phyloP scores from a whole-genome alignment of 106 monocot genomes.

The Phalaenopsis aphrodite region DNA sequence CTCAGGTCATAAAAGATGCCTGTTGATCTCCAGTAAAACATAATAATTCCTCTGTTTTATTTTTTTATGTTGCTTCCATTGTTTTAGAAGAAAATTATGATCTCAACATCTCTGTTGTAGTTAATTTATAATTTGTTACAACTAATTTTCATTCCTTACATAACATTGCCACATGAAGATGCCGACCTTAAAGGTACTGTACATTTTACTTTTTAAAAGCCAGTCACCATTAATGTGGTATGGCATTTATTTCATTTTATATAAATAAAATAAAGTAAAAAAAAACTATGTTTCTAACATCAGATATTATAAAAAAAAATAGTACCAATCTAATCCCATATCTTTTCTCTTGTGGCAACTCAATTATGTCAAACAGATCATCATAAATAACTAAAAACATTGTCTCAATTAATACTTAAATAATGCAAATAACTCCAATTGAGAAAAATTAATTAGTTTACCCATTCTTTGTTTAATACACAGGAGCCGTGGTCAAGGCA shows the following conservation, averaged over 20 bases:
- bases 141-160: neutral
- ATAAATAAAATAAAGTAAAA: too few relatives aligned
- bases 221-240: too few relatives aligned
- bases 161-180: too few relatives aligned
- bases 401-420: neutral
- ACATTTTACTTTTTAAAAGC: too few relatives aligned
- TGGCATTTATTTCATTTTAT: too few relatives aligned
- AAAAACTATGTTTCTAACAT: neutral
- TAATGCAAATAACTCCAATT: neutral
- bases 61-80: neutral
- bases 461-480: neutral
- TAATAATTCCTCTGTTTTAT: neutral
- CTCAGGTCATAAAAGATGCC: neutral
- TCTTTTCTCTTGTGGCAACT: neutral
- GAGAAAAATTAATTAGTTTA: neutral
- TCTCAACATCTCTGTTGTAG: neutral
- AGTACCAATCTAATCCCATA: neutral
- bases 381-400: neutral
- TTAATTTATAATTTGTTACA: neutral
- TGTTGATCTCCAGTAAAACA: too few relatives aligned
- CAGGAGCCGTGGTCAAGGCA: slow-evolving; percentile 56
- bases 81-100: neutral
- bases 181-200: too few relatives aligned
- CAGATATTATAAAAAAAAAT: neutral
- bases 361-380: neutral